Evolutionary conservation across 2,329 filamentous ascomycete genomes (phyloP), one percentile per base, ranked within the genome.

Genomic region (Diaporthe citrichinensis): DNA sequence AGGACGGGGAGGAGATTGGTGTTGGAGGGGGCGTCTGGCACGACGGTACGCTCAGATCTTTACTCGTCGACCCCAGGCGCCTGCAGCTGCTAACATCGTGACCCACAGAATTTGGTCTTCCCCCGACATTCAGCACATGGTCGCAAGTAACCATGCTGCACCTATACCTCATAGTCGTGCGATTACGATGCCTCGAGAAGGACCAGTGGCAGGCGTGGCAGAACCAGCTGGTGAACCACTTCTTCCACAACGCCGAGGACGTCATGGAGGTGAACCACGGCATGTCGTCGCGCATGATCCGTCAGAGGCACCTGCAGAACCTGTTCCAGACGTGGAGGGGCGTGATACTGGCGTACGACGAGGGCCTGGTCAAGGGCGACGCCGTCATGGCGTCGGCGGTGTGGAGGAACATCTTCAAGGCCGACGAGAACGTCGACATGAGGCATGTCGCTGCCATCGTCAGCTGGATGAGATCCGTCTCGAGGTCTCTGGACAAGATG

Each of bases 61-160:
- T 49, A 31, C 62, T 3, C 44, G 4, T 14, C 12, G n/a, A 51
- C 39, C 20, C 31, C 8, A 25, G 46, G 23, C 78, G 39, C 77
- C 14, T 23, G 71, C 58, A 17, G 39, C 25, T 41, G 59, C 76
- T 77, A 9, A 77, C n/a, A 25, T 25, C 6, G 28, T n/a, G 57
- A 20, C 20, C 49, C 65, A 20, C 80, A 98, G 95, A 93, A 71
- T 91, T 98, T 78, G 91, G 91, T 36, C 91, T 99, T 25, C 89
- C 90, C 44, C 94, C 95, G 0, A 98, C 95, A 0, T 99, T 99
- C 85, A 96, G 93, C 82, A 96, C 94, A 74, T 99, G 97, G 97
- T 94, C 95, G 28, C 96, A 98, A 85, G 93, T 98, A 59, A 97
- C 96, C 49, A 98, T 98, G 89, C 90, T 99, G 75, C 96, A 99